Percentiles rank a stretch among this genome's conserved stretches.
Evolutionary conservation across 768 basidiomycete genomes (phyloP).

Genomic region (Paxillus ammoniavirescens): DNA sequence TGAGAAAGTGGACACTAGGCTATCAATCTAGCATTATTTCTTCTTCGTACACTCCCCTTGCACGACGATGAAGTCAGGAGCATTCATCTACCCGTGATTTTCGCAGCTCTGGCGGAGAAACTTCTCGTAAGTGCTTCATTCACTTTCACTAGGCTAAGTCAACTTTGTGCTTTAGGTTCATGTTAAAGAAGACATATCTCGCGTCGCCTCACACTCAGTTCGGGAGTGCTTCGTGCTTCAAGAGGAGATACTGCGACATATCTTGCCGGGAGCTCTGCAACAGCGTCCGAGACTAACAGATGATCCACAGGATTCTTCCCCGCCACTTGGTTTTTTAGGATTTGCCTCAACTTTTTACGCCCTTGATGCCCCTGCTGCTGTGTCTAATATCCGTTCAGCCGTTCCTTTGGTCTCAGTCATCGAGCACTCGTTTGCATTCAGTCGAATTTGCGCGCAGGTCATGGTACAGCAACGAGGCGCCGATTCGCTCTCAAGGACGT

Average conservation of each 20-base stretch:
- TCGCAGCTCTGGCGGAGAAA: slow-evolving; percentile 64
- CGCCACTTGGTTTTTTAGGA: slow-evolving; percentile 41
- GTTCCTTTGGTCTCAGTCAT: slow-evolving; percentile 59
- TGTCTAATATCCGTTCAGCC: slow-evolving; percentile 24
- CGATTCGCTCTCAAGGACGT: slow-evolving; percentile 41
- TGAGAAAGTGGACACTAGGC: slow-evolving; percentile 41
- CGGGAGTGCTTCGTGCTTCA: slow-evolving; percentile 47
- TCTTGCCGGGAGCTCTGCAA: slow-evolving; percentile 48
- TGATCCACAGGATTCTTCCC: slow-evolving; percentile 30
- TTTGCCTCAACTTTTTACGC: slow-evolving; percentile 68
- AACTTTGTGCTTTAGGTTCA: slow-evolving; percentile 30
- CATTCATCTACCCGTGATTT: slow-evolving; percentile 78
- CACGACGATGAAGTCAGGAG: slow-evolving; percentile 88
- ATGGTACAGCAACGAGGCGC: slow-evolving; percentile 34
- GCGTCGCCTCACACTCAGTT: slow-evolving; percentile 35
- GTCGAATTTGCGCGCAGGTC: slow-evolving; percentile 40
- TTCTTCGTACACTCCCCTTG: slow-evolving; percentile 66
- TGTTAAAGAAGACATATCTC: slow-evolving; percentile 36
- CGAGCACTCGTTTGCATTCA: slow-evolving; percentile 51
- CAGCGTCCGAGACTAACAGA: slow-evolving; percentile 48
- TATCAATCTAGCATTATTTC: slow-evolving; percentile 65
- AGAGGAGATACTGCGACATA: slow-evolving; percentile 51
- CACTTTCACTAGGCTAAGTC: neutral
- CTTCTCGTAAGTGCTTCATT: slow-evolving; percentile 50
- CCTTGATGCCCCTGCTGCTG: slow-evolving; percentile 31